These are phyloP conservation scores for Ascosphaera apis DNA, from an alignment of 2,329 filamentous ascomycete species.

Conservation along the genomic window DNA sequence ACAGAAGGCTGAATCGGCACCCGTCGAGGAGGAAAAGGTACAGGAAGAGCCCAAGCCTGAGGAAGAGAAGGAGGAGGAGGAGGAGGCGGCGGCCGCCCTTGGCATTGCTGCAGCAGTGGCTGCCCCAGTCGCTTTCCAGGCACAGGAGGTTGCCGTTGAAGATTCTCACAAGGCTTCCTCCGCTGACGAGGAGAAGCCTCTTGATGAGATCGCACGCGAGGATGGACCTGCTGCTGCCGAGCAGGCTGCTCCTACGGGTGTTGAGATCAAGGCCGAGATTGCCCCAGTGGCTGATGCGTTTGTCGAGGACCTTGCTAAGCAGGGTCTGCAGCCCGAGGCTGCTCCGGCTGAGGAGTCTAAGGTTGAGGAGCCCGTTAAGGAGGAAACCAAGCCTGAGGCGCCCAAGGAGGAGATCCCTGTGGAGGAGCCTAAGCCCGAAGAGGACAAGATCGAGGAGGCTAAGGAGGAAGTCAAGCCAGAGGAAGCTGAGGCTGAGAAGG, in stretches of 20 bases:
- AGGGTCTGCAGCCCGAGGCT: background rate
- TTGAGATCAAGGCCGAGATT: constrained; percentile 2
- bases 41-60: background rate
- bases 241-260: constrained; percentile 2
- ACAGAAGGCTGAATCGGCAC: background rate
- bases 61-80: background rate
- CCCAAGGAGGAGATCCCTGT: background rate
- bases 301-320: too few relatives aligned
- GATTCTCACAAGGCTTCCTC: constrained; percentile 3
- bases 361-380: constrained; percentile 1
- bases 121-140: constrained; percentile 1
- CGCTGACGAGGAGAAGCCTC: constrained; percentile 3
- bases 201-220: constrained; percentile 3
- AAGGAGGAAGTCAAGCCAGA: background rate
- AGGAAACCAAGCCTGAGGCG: background rate
- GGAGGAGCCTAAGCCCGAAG: background rate
- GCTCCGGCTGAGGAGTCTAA: constrained; percentile 1
- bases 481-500: background rate
- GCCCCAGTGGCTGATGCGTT: background rate
- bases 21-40: background rate
- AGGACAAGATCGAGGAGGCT: constrained; percentile 1
- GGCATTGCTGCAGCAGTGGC: background rate
- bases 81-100: background rate
- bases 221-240: background rate
- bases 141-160: constrained; percentile 3